Percentiles rank a stretch among this genome's conserved stretches.
Evolutionary conservation across 441 rosid species (phyloP).

Genomic region (Erodium moschatum): DNA sequence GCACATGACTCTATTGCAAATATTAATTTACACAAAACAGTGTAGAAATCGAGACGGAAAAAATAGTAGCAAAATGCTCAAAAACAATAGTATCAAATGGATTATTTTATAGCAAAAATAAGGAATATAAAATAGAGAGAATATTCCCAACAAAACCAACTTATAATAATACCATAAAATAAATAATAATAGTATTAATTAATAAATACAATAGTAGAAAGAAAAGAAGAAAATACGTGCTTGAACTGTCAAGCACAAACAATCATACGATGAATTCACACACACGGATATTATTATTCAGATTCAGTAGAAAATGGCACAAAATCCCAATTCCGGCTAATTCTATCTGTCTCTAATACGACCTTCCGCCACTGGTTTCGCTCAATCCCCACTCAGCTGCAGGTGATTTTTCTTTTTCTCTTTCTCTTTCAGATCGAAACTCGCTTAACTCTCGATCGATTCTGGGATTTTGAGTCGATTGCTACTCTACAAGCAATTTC

Average conservation of each 20-base stretch:
- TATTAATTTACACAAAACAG: too few relatives aligned
- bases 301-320: background rate
- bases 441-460: background rate
- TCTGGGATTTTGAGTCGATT: background rate
- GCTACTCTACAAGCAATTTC: background rate
- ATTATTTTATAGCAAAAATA: too few relatives aligned
- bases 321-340: background rate
- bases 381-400: background rate
- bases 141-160: too few relatives aligned
- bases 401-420: too few relatives aligned
- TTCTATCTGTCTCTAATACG: background rate
- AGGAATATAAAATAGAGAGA: too few relatives aligned
- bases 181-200: too few relatives aligned
- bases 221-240: background rate
- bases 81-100: too few relatives aligned
- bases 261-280: background rate
- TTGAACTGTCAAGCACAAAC: background rate
- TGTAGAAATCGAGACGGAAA: too few relatives aligned
- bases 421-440: background rate
- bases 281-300: background rate
- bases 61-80: too few relatives aligned
- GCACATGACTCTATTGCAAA: too few relatives aligned
- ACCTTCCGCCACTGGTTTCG: background rate
- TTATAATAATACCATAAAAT: too few relatives aligned
- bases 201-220: background rate